Evolutionary conservation across 2,329 filamentous ascomycete species (phyloP).

Genomic region (Trichoderma asperellum): DNA sequence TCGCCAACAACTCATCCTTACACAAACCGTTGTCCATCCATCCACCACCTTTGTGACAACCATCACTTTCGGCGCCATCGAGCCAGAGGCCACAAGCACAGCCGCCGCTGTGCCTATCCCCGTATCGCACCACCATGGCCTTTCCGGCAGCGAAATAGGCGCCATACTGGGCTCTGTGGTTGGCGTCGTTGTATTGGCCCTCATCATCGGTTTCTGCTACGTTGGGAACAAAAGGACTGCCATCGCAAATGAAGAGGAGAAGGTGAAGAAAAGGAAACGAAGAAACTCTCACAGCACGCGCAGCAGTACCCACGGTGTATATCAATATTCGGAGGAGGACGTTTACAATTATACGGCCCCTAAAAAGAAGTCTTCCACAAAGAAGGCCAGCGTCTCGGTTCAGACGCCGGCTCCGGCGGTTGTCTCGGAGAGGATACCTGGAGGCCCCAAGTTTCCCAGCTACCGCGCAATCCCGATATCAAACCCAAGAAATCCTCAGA

Average conservation of each 20-base stretch:
- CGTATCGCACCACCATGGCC: conserved; percentile 31
- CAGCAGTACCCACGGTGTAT: conserved; percentile 7
- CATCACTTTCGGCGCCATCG: conserved; percentile 38
- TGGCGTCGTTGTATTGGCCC: conserved; percentile 42
- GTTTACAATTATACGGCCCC: not conserved
- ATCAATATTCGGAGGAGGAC: conserved; percentile 21
- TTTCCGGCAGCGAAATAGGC: conserved; percentile 46
- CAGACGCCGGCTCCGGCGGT: conserved; percentile 32
- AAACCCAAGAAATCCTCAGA: conserved; percentile 37
- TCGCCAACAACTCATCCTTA: conserved; percentile 41
- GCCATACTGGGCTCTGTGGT: conserved; percentile 48
- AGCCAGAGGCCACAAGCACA: conserved; percentile 28
- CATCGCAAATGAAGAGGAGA: conserved; percentile 17
- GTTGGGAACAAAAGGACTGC: conserved; percentile 3
- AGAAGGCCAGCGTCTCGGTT: not conserved
- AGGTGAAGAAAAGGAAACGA: not conserved
- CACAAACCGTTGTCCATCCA: conserved; percentile 43
- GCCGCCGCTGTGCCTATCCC: conserved; percentile 25
- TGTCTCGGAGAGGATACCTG: conserved; percentile 38
- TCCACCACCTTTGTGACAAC: conserved; percentile 45
- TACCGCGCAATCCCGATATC: conserved; percentile 42
- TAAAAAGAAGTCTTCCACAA: not conserved
- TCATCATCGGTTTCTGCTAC: conserved; percentile 42
- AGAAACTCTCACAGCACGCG: not conserved
- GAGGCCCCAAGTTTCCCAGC: conserved; percentile 41